Evolutionary conservation across 169 alveolate species (phyloP), one percentile per base, ranked within the genome.

Genomic region (Eimeria brunetti): DNA sequence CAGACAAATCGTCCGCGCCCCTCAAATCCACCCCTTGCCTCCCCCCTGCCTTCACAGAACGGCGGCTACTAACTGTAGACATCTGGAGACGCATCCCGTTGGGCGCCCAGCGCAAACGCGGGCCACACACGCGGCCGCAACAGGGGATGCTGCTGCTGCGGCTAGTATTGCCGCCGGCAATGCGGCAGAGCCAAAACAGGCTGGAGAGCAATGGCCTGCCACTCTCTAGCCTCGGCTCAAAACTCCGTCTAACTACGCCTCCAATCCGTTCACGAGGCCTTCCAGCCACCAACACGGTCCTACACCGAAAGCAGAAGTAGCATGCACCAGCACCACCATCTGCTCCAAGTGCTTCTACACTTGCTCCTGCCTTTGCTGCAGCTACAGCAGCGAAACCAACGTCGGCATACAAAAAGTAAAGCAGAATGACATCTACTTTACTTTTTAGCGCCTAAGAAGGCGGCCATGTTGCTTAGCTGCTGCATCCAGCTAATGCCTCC

Each of bases 391-490:
- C 33, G 24, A 49, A 36, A 11, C 30, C 88, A 78, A 5, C 62
- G 18, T n/a, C n/a, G n/a, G n/a, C n/a, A n/a, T n/a, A n/a, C n/a
- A n/a, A n/a, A n/a, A n/a, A n/a, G 36, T 14, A 76, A 6, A 71
- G 24, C 51, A 27, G n/a, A 46, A 8, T 20, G 5, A 36, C 33
- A 30, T 18, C 56, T 83, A 36, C 64, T 46, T 56, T 53, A 89
- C 62, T 89, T 89, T 41, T 89, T 89, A 2, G 88, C 95, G 30
- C 95, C 95, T 44, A 91, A 56, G 83, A 91, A 91, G 64, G 95
- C 95, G 33, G 95, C 95, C 95, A 91, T 91, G 90, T 69, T 91
- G 81, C 90, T 91, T n/a, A 91, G 95, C 90, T 91, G 95, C 71
- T 91, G 95, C 95, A 91, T 91, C 95, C 95, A 91, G 90, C 86